phyloP scores from a whole-genome alignment of 2,329 filamentous ascomycete species.

The Ophiostoma quercus region DNA sequence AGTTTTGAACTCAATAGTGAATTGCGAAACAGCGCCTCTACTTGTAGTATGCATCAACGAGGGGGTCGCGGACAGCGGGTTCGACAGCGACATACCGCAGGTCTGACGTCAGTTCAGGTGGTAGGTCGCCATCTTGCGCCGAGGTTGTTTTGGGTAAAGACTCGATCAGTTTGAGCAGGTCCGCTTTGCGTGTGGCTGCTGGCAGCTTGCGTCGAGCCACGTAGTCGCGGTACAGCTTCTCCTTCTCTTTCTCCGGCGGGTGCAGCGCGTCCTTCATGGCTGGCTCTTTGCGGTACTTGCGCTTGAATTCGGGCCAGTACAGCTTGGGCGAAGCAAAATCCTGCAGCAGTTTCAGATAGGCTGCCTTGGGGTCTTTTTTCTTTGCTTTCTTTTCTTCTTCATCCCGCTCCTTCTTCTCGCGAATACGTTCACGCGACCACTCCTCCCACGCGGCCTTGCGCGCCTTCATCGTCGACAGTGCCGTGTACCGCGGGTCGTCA shows the following conservation, averaged over 20 bases:
- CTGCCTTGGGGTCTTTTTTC: conserved; percentile 78
- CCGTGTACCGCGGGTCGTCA: conserved; percentile 81
- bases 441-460: conserved; percentile 77
- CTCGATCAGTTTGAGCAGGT: conserved; percentile 61
- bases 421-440: conserved; percentile 76
- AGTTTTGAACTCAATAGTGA: not conserved
- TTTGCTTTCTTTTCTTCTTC: conserved; percentile 37
- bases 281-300: conserved; percentile 78
- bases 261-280: conserved; percentile 71
- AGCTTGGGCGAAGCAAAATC: conserved; percentile 81
- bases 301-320: conserved; percentile 94
- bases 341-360: conserved; percentile 76
- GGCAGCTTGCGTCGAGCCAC: conserved; percentile 62
- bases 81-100: conserved; percentile 65
- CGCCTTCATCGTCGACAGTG: conserved; percentile 71
- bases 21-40: not conserved
- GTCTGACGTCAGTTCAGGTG: conserved; percentile 58
- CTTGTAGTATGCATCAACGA: conserved; percentile 60
- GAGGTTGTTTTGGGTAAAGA: conserved; percentile 53
- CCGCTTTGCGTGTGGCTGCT: conserved; percentile 60
- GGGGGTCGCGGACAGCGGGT: conserved; percentile 53
- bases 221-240: conserved; percentile 74
- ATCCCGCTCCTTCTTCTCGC: conserved; percentile 58
- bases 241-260: conserved; percentile 64
- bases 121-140: conserved; percentile 53